phyloP scores from a whole-genome alignment of 495 filamentous ascomycete species.

The Parathielavia appendiculata region DNA sequence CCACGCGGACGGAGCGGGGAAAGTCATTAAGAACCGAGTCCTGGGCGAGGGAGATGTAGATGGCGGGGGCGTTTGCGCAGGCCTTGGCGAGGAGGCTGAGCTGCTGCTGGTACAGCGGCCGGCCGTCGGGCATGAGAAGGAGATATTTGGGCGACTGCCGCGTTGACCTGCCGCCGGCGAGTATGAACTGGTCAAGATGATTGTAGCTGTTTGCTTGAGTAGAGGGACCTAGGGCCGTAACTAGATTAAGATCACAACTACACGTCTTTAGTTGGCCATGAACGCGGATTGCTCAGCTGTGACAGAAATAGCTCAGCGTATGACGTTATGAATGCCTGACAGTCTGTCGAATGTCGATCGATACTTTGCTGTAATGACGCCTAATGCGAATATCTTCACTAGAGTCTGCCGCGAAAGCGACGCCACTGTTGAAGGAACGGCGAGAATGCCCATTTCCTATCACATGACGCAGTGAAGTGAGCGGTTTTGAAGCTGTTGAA shows the following conservation, averaged over 20 bases:
- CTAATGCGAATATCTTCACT: too few species aligned
- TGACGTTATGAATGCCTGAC: too few species aligned
- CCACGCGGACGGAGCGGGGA: neutral
- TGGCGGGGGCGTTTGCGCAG: neutral
- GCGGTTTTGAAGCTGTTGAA: too few species aligned
- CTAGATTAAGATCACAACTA: too few species aligned
- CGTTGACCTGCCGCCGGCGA: conserved; percentile 3
- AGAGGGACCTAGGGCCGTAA: neutral
- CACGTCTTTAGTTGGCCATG: neutral
- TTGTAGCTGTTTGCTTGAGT: neutral
- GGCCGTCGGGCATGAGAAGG: conserved; percentile 1
- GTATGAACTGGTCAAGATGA: neutral
- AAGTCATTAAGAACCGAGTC: neutral
- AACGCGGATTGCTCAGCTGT: too few species aligned
- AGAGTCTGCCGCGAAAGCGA: too few species aligned
- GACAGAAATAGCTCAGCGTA: neutral
- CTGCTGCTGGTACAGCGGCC: conserved; percentile 5
- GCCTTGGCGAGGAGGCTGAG: neutral
- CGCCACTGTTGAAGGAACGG: too few species aligned
- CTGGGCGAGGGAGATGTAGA: conserved; percentile 8
- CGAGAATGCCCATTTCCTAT: too few species aligned
- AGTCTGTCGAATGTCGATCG: too few species aligned
- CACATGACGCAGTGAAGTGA: too few species aligned
- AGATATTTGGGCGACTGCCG: neutral
- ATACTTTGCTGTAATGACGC: too few species aligned